Percentiles rank a stretch among this genome's conserved stretches.
phyloP scores from a whole-genome alignment of 805 yeast species.

The Spathaspora girioi region DNA sequence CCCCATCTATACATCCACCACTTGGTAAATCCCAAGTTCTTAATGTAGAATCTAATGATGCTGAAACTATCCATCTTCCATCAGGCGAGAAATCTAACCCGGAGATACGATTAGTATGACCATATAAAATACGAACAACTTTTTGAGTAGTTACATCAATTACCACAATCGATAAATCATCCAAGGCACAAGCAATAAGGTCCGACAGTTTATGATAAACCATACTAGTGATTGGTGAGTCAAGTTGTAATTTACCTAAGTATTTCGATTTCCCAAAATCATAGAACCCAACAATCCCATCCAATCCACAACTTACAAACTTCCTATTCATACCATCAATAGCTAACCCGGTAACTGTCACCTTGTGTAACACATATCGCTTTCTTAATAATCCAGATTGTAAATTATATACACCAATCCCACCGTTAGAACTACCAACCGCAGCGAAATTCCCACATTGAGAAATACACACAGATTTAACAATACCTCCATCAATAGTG shows the following conservation, averaged over 20 bases:
- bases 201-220: constrained; percentile 80
- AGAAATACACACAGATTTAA: constrained; percentile 73
- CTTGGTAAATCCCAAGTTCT: constrained; percentile 98
- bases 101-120: constrained; percentile 87
- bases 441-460: constrained; percentile 94
- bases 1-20: constrained; percentile 95
- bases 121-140: constrained; percentile 82
- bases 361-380: constrained; percentile 65
- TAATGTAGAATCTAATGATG: constrained; percentile 78
- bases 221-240: constrained; percentile 74
- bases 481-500: constrained; percentile 77
- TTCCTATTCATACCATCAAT: constrained; percentile 87
- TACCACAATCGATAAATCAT: constrained; percentile 79
- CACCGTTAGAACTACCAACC: constrained; percentile 85
- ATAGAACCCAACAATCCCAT: constrained; percentile 84
- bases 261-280: constrained; percentile 72
- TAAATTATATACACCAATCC: constrained; percentile 79
- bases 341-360: constrained; percentile 83
- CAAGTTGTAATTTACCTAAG: constrained; percentile 63
- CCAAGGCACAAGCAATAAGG: constrained; percentile 78
- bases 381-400: constrained; percentile 87
- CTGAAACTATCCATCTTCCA: constrained; percentile 90
- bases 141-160: constrained; percentile 78
- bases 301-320: constrained; percentile 84
- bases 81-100: constrained; percentile 88